Evolutionary conservation across 495 filamentous ascomycete genomes (phyloP).

Genomic region (Parathielavia hyrcaniae): DNA sequence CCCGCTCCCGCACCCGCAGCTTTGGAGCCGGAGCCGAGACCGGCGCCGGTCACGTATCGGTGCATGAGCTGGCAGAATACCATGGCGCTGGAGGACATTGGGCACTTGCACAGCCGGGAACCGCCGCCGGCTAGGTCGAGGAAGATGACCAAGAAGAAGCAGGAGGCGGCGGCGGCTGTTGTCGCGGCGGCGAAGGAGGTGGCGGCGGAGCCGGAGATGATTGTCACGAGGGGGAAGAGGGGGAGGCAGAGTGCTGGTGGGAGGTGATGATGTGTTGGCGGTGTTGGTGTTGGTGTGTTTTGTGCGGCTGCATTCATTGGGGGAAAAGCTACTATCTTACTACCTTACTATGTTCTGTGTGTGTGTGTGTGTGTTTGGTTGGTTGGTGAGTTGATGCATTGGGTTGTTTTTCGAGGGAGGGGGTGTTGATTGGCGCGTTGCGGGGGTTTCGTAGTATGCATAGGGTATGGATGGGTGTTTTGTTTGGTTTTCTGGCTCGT

Average conservation of each 20-base stretch:
- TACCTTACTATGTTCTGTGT: too few species aligned
- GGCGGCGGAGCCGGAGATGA: conserved; percentile 8
- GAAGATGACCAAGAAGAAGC: conserved; percentile 46
- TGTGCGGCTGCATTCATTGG: neutral
- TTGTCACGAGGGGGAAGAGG: conserved; percentile 21
- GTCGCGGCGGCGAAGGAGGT: conserved; percentile 24
- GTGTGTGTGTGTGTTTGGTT: too few species aligned
- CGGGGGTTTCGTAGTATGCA: too few species aligned
- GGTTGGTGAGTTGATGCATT: too few species aligned
- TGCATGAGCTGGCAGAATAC: conserved; percentile 81
- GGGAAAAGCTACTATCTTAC: too few species aligned
- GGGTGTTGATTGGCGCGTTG: too few species aligned
- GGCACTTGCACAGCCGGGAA: conserved; percentile 75
- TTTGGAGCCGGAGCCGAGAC: conserved; percentile 12
- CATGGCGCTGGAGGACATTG: conserved; percentile 65
- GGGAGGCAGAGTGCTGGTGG: conserved; percentile 8
- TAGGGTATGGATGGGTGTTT: too few species aligned
- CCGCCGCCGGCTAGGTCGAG: conserved; percentile 57
- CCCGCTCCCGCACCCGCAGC: neutral
- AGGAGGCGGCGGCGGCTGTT: conserved; percentile 21
- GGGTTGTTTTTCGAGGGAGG: too few species aligned
- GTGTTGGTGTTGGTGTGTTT: neutral
- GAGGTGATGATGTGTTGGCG: neutral
- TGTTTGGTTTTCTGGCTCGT: too few species aligned
- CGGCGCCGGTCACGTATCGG: conserved; percentile 52